phyloP scores from a whole-genome alignment of 331 rosid genomes.

The Spiraea crenata region DNA sequence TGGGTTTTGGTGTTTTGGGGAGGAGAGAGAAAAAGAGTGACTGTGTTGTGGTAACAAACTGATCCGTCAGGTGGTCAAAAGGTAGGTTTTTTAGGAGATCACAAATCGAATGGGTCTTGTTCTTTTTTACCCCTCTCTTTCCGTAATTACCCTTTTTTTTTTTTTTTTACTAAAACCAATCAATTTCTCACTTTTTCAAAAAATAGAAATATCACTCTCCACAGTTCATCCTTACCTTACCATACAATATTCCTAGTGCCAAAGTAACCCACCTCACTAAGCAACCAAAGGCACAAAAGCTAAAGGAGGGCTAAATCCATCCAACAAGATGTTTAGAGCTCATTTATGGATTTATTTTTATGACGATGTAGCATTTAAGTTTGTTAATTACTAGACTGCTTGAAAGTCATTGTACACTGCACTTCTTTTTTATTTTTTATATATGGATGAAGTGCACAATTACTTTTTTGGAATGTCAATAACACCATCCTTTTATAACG shows the following conservation, averaged over 20 bases:
- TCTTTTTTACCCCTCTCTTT: neutral
- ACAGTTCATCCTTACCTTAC: too few relatives aligned
- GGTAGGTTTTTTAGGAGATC: conserved; percentile 72
- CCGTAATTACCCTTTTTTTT: neutral
- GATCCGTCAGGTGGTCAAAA: conserved; percentile 52
- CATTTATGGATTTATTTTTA: too few relatives aligned
- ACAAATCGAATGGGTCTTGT: conserved; percentile 36
- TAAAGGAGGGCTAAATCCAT: neutral
- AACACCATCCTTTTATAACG: too few relatives aligned
- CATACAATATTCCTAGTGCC: neutral
- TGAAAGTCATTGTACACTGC: too few relatives aligned
- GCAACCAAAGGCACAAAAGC: neutral
- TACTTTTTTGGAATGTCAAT: too few relatives aligned
- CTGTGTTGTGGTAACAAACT: conserved; percentile 40
- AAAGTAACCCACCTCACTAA: neutral
- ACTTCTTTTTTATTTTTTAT: too few relatives aligned
- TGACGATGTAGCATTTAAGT: too few relatives aligned
- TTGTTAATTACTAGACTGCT: too few relatives aligned
- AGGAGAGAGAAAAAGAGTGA: neutral
- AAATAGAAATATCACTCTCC: neutral
- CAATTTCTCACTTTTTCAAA: too few relatives aligned
- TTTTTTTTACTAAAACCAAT: neutral
- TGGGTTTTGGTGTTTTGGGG: neutral
- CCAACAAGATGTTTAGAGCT: neutral
- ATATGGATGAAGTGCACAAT: too few relatives aligned